Base-by-base conservation (phyloP, 2,329 filamentous ascomycete genomes). In the Calonectria naviculata region DNA sequence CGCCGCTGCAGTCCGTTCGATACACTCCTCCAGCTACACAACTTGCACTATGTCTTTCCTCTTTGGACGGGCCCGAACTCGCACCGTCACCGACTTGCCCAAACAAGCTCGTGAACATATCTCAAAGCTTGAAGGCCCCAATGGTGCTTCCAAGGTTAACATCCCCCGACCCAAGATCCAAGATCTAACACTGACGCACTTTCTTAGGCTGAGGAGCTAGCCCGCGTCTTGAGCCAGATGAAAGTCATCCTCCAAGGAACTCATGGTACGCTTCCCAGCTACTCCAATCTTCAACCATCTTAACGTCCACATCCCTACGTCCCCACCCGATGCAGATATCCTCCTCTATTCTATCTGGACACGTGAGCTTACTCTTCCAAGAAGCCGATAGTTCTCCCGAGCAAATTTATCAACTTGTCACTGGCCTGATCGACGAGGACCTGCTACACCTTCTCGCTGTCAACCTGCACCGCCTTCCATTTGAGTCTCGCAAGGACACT, bases 401-500 rank as follows among this genome's bases (percentile, higher is more conserved):
- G 76, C 93, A 97, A 83, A 93, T 98, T 71, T 93, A 94, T 81
- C 92, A 95, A 80, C 91, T 98, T 60, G 93, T 98, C 64, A 93
- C 92, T 67, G 91, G 93, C 75, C 91, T 97, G 73, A 93, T 98
- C 78, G 92, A 95, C 81, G 95, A 98, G 85, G 95, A 98, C 82
- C 88, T 99, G 9, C 91, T 99, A 49, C 94, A 94, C 78, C 88
- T 94, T 63, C 92, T 99, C 69, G 95, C 96, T 24, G 89, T 92
- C 71, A 93, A 93, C 80, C 93, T 99, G 54, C 92, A 94, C 83
- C 91, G 93, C 63, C 89, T 99, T 5, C 95, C 96, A 0, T 99
- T 99, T 86, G 97, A 99, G 86, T 94, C 95, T 42, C 93, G 96
- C 80, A 98, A 98, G 86, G 96, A 98, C 81, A 94, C 94, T 15